Base-by-base conservation (phyloP, 2,329 filamentous ascomycete genomes). In the Aureobasidium sp. region DNA sequence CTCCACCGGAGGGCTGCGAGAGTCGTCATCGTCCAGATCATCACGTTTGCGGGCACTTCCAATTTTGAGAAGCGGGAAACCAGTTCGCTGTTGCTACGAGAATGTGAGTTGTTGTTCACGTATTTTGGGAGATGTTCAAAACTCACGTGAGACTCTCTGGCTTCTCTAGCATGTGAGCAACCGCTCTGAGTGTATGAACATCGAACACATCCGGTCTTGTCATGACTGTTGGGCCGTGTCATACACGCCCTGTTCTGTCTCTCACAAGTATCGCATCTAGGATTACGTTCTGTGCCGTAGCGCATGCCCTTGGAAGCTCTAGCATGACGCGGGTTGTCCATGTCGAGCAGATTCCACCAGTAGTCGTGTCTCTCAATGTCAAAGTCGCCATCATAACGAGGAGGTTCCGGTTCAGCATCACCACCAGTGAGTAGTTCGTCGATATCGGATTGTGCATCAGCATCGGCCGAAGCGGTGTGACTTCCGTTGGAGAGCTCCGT, bases 141-240 rank as follows among this genome's bases (percentile, higher is more conserved):
- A 45, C 55, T 40, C 40, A 58, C 55, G 27, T 58, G 55, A 27
- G 55, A 58, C 25, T 58, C 55, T 49, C 55, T 47, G 43, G 55
- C 55, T 40, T 58, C 55, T 38, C 55, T 37, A n/a, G 55, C 55
- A 49, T 58, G 55, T 15, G 55, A 58, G 25, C 55, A 58, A 4
- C 55, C 55, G 13, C 55, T 58, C 23, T 58, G 55, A 5, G 55
- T 58, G 33, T 58, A 58, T 15, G 55, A 58, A 33, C 55, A 58
- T 31, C 55, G 55, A 27, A 58, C 55, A 58, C 55, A 58, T n/a
- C 55, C 55, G 23, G 55, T 58, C 43, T 58, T 58, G n/a, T 58
- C 55, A 15, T 58, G 55, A 23, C 55, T 58, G 43, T 58, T 58
- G 4, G 55, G 55, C 25, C 55, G 43, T 1, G 55, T 58, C 55